A percentile compares a stretch with the other conserved stretches of the same genome.
phyloP scores from a whole-genome alignment of 192 early-diverging fungal species.

The Ramicandelaber brevisporus region DNA sequence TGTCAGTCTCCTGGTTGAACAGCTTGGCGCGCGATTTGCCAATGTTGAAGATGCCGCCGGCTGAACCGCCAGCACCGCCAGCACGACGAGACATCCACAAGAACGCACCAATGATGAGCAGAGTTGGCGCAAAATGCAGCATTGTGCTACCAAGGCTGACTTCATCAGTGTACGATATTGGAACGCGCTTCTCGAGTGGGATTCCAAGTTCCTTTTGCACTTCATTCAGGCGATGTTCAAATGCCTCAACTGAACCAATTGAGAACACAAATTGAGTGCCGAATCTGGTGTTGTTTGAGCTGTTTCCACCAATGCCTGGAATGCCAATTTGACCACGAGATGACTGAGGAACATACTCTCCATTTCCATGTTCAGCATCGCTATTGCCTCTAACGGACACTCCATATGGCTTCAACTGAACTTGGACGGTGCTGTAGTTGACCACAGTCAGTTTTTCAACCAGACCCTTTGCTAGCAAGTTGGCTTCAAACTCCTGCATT shows the following conservation, averaged over 20 bases:
- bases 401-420: slow-evolving; percentile 41
- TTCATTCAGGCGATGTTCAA: slow-evolving; percentile 71
- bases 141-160: slow-evolving; percentile 41
- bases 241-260: slow-evolving; percentile 82
- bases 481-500: slow-evolving; percentile 55
- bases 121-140: slow-evolving; percentile 79
- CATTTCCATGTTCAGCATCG: too few species aligned
- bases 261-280: slow-evolving; percentile 70
- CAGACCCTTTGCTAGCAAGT: slow-evolving; percentile 57
- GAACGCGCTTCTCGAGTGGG: slow-evolving; percentile 68
- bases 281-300: too few species aligned
- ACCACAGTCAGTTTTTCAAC: slow-evolving; percentile 57
- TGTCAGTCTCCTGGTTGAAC: slow-evolving; percentile 91
- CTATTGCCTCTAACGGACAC: too few species aligned
- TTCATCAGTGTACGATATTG: slow-evolving; percentile 74
- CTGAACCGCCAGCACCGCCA: slow-evolving; percentile 28
- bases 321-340: too few species aligned
- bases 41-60: slow-evolving; percentile 71
- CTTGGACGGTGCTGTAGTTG: slow-evolving; percentile 45
- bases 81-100: slow-evolving; percentile 68
- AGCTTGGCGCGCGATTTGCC: slow-evolving; percentile 87
- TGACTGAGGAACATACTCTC: too few species aligned
- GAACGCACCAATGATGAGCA: slow-evolving; percentile 69
- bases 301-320: too few species aligned
- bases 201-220: slow-evolving; percentile 84